These are phyloP conservation scores for Wickerhamomyces sp. DNA, from an alignment of 1,139 yeast genomes.

Conservation along the genomic window DNA sequence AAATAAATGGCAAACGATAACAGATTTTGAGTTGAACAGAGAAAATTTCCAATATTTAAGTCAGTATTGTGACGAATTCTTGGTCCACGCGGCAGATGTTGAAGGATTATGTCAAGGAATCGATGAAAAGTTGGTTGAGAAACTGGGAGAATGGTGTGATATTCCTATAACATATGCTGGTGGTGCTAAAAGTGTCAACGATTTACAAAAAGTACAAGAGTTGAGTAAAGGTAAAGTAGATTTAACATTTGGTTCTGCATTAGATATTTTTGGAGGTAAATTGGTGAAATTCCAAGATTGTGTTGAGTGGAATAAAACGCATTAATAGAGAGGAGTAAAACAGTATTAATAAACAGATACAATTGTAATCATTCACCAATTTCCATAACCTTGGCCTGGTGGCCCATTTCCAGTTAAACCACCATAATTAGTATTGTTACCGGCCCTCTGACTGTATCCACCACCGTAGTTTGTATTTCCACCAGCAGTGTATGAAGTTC, in stretches of 20 bases:
- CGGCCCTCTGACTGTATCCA: slow-evolving; percentile 3
- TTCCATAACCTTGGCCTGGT: slow-evolving; percentile 15
- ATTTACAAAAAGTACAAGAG: slow-evolving; percentile 57
- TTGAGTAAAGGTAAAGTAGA: slow-evolving; percentile 83
- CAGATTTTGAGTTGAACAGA: slow-evolving; percentile 51
- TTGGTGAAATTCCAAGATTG: slow-evolving; percentile 73
- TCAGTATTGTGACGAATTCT: slow-evolving; percentile 73
- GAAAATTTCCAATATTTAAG: slow-evolving; percentile 53
- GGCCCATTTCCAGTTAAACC: background rate
- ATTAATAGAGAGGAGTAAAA: slow-evolving; percentile 1
- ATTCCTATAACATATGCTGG: slow-evolving; percentile 93
- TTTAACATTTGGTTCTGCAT: slow-evolving; percentile 85
- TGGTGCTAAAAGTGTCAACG: slow-evolving; percentile 77
- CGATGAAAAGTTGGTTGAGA: slow-evolving; percentile 68
- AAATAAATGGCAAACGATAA: slow-evolving; percentile 94
- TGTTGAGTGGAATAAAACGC: slow-evolving; percentile 58
- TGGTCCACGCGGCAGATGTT: slow-evolving; percentile 97
- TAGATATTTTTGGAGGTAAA: slow-evolving; percentile 90
- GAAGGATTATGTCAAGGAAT: slow-evolving; percentile 95
- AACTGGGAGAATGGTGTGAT: slow-evolving; percentile 76
- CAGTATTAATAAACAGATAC: background rate
- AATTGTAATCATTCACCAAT: slow-evolving; percentile 20
- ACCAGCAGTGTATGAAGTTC: slow-evolving; percentile 29
- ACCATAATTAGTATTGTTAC: slow-evolving; percentile 18
- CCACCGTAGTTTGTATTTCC: slow-evolving; percentile 17